These are phyloP conservation scores for Aspergillus pseudonomiae DNA, from an alignment of 2,329 filamentous ascomycete genomes.

Conservation along the genomic window DNA sequence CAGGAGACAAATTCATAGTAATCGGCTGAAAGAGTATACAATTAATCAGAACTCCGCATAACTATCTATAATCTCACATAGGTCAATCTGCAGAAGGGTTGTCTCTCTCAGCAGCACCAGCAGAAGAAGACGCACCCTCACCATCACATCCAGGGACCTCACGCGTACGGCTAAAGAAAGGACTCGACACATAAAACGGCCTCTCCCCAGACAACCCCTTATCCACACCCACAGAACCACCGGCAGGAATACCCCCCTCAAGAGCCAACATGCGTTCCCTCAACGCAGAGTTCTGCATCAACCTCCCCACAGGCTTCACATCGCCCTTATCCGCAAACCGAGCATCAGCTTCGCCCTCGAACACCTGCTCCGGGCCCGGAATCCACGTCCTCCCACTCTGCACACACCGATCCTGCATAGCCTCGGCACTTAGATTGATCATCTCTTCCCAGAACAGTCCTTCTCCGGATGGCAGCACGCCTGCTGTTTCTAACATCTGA, in stretches of 20 bases:
- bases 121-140: neutral
- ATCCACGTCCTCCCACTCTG: slow-evolving; percentile 16
- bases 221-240: neutral
- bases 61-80: neutral
- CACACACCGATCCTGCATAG: slow-evolving; percentile 18
- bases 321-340: slow-evolving; percentile 14
- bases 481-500: slow-evolving; percentile 7
- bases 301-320: slow-evolving; percentile 13
- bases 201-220: neutral
- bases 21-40: no score
- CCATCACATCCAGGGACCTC: slow-evolving; percentile 1
- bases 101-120: neutral
- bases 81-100: neutral
- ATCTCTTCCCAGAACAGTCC: slow-evolving; percentile 22
- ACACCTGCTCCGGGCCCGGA: slow-evolving; percentile 11
- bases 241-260: neutral
- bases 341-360: slow-evolving; percentile 21
- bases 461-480: slow-evolving; percentile 14
- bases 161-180: slow-evolving; percentile 16
- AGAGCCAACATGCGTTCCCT: slow-evolving; percentile 16
- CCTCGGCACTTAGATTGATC: slow-evolving; percentile 20
- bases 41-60: no score
- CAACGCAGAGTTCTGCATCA: slow-evolving; percentile 16
- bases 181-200: slow-evolving; percentile 24
- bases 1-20: no score